Conservation (phyloP, 2,329 filamentous ascomycete genomes). For the Pseudopyricularia javanii region DNA sequence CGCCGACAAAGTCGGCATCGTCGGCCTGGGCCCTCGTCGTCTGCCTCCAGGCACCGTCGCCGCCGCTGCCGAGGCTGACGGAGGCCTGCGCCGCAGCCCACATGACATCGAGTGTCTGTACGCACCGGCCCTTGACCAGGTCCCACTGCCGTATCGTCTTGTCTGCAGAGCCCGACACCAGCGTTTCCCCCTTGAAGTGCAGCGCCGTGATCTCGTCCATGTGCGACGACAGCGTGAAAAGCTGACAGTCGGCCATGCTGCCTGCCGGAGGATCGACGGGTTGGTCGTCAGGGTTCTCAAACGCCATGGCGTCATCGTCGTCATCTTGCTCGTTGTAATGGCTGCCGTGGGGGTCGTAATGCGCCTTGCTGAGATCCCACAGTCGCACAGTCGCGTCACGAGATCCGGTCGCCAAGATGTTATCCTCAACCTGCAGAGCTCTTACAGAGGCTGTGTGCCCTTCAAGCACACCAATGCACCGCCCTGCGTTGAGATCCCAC, state of each 20-base stretch:
- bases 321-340: slow-evolving; percentile 47
- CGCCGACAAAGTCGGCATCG: slow-evolving; percentile 88
- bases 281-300: slow-evolving; percentile 57
- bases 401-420: slow-evolving; percentile 86
- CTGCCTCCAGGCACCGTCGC: slow-evolving; percentile 59
- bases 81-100: slow-evolving; percentile 93
- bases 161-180: slow-evolving; percentile 92
- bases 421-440: slow-evolving; percentile 87
- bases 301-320: slow-evolving; percentile 57
- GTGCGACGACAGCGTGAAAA: slow-evolving; percentile 83
- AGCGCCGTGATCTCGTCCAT: slow-evolving; percentile 90
- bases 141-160: slow-evolving; percentile 98
- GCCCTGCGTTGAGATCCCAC: slow-evolving; percentile 89
- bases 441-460: slow-evolving; percentile 92
- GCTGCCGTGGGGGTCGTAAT: slow-evolving; percentile 58
- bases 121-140: slow-evolving; percentile 88
- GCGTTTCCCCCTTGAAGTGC: slow-evolving; percentile 76
- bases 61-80: slow-evolving; percentile 49
- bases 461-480: slow-evolving; percentile 83
- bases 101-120: slow-evolving; percentile 93
- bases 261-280: slow-evolving; percentile 60
- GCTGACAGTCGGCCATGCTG: slow-evolving; percentile 76
- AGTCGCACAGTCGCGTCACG: slow-evolving; percentile 89
- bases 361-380: slow-evolving; percentile 86
- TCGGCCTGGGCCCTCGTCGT: slow-evolving; percentile 56